A percentile compares a stretch with the other conserved stretches of the same genome.
Conservation (phyloP, 78 protist genomes). For the Diacronema lutheri region DNA sequence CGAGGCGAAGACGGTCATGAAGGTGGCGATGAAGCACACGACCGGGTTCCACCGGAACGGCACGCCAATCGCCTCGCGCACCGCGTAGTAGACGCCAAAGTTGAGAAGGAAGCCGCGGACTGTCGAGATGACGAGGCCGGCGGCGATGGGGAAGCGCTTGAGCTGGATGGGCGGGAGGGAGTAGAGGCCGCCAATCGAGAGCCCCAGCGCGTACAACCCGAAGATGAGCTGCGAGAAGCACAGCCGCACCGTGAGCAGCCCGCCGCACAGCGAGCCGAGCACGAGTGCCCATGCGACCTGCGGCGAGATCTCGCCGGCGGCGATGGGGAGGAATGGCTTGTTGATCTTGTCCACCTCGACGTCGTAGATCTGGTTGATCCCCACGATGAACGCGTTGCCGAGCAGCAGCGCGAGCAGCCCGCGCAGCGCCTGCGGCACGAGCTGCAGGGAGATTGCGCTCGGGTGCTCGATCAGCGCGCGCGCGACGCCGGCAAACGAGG, state of each 20-base stretch:
- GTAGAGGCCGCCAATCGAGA: conserved; percentile 1
- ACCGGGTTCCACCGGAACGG: not conserved
- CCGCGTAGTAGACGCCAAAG: conserved; percentile 36
- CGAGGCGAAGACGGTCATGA: conserved; percentile 23
- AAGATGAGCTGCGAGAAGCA: conserved; percentile 7
- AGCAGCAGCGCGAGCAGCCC: conserved; percentile 31
- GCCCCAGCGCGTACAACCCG: not conserved
- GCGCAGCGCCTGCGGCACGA: conserved; percentile 16
- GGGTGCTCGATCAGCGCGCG: conserved; percentile 12
- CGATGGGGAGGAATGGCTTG: conserved; percentile 58
- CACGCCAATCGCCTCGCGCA: conserved; percentile 29
- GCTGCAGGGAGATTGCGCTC: not conserved
- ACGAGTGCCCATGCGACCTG: conserved; percentile 9
- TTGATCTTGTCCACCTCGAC: conserved; percentile 40
- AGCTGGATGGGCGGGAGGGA: conserved; percentile 20
- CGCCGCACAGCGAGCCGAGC: not conserved
- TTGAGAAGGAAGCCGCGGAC: conserved; percentile 40
- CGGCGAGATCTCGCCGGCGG: conserved; percentile 30
- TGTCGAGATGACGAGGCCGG: conserved; percentile 19
- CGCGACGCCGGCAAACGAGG: conserved; percentile 13
- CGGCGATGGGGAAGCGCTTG: conserved; percentile 22
- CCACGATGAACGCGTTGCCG: conserved; percentile 38
- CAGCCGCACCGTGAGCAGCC: not conserved
- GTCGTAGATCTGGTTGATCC: conserved; percentile 40
- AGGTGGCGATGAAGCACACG: conserved; percentile 28